phyloP scores from a whole-genome alignment of 495 filamentous ascomycete genomes.

The Aspergillus sclerotiicarbonarius region DNA sequence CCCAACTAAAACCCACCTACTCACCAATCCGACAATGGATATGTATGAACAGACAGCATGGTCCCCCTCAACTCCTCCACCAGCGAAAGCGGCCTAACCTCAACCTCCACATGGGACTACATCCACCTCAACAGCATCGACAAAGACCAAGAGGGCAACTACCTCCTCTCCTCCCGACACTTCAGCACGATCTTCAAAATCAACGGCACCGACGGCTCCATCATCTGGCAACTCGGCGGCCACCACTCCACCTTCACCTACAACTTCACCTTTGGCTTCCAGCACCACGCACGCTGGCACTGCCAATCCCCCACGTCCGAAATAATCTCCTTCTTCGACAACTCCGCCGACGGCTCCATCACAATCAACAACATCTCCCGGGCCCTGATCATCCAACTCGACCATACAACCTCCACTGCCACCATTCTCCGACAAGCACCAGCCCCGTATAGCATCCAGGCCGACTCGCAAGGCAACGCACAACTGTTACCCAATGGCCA shows the following conservation, averaged over 20 bases:
- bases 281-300: constrained; percentile 52
- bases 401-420: constrained; percentile 38
- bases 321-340: constrained; percentile 47
- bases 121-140: constrained; percentile 57
- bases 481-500: constrained; percentile 51
- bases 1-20: not conserved
- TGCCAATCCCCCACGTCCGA: constrained; percentile 33
- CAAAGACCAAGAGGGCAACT: constrained; percentile 47
- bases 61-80: not conserved
- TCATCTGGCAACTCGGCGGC: constrained; percentile 52
- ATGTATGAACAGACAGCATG: constrained; percentile 9
- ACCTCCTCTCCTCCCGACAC: constrained; percentile 51
- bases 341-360: constrained; percentile 22
- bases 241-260: constrained; percentile 27
- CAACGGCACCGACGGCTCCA: constrained; percentile 46
- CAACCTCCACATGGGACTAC: constrained; percentile 39
- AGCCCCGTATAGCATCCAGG: constrained; percentile 39
- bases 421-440: constrained; percentile 25
- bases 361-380: constrained; percentile 29
- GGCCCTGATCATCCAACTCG: constrained; percentile 45
- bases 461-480: constrained; percentile 51
- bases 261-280: constrained; percentile 40
- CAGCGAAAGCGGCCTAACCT: constrained; percentile 30
- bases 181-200: constrained; percentile 37
- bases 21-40: not conserved